Base-by-base conservation (phyloP, 2,329 filamentous ascomycete species). In the Phialophora expanda region DNA sequence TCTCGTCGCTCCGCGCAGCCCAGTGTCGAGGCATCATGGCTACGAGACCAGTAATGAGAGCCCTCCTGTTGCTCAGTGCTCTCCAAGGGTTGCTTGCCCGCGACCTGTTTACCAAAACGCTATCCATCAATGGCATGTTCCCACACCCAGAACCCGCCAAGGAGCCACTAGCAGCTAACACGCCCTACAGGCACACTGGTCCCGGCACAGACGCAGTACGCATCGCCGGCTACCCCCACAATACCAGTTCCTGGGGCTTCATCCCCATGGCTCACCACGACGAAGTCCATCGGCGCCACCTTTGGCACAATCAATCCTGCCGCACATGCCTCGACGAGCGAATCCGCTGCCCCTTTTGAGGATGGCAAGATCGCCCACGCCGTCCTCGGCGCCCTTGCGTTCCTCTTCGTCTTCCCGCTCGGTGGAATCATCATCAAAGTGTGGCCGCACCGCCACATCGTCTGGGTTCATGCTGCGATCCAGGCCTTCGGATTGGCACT, bases 341-440 rank as follows among this genome's bases (percentile, higher is more conserved):
- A 50, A 24, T 38, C 22, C 12, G n/a, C 30, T 1, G 28, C 55
- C 1, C 41, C 59, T 26, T 68, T 65, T 48, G 64, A 54, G 54
- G 57, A 46, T 14, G 61, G 66, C 6, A 60, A 65, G 28, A 65
- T 71, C 50, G 71, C 71, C 6, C 74, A 76, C 58, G 72, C 71
- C 0, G 50, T 71, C 7, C 53, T 72, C 11, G 74, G 72, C 60
- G 65, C 71, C 0, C 28, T 70, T n/a, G 70, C 72, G 7, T 75
- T 74, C 50, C 66, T 71, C 11, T 46, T 76, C 17, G 65, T 75
- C 51, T 72, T 75, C 46, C 75, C 75, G 0, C 51, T 75, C 5
- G 74, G 74, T 2, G 70, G 72, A 22, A 70, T 74, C 32, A 46
- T 73, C 14, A 65, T 74, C 54, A 70, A 72, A 34, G 62, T 73